These are phyloP conservation scores for Parietaria judaica DNA, from an alignment of 306 rosid genomes.

Conservation along the genomic window DNA sequence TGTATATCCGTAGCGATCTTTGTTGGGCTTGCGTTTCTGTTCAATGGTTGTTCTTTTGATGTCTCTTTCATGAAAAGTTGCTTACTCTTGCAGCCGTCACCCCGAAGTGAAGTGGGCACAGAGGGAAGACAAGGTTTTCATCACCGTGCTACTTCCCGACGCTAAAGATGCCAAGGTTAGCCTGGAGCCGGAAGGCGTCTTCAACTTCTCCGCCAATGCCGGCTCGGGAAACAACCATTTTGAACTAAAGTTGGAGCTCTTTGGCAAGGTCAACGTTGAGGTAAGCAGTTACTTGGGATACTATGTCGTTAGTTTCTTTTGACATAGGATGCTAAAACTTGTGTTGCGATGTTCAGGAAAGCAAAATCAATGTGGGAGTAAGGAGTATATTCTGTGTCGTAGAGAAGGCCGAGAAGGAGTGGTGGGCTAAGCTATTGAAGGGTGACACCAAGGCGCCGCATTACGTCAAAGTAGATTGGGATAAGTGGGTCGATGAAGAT, in stretches of 20 bases:
- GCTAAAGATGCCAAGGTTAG: constrained; percentile 74
- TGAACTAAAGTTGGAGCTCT: constrained; percentile 78
- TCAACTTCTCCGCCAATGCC: constrained; percentile 65
- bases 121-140: constrained; percentile 76
- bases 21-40: not conserved
- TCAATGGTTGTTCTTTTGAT: not conserved
- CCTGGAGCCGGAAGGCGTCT: constrained; percentile 75
- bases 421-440: constrained; percentile 78
- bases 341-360: constrained; percentile 41
- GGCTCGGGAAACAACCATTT: constrained; percentile 57
- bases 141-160: constrained; percentile 79
- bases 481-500: constrained; percentile 95
- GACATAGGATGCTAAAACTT: no score
- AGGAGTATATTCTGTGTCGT: constrained; percentile 63
- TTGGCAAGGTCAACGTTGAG: constrained; percentile 83
- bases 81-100: constrained; percentile 57
- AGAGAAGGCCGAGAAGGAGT: constrained; percentile 77
- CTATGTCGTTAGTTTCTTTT: not conserved
- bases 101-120: constrained; percentile 99
- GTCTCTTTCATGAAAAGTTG: not conserved
- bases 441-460: constrained; percentile 82
- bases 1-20: not conserved
- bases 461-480: constrained; percentile 90
- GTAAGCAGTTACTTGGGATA: constrained; percentile 26
- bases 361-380: constrained; percentile 75